A percentile compares a stretch with the other conserved stretches of the same genome.
These are phyloP conservation scores for Avena atlantica DNA, from an alignment of 176 grass and related monocot species.

Conservation along the genomic window DNA sequence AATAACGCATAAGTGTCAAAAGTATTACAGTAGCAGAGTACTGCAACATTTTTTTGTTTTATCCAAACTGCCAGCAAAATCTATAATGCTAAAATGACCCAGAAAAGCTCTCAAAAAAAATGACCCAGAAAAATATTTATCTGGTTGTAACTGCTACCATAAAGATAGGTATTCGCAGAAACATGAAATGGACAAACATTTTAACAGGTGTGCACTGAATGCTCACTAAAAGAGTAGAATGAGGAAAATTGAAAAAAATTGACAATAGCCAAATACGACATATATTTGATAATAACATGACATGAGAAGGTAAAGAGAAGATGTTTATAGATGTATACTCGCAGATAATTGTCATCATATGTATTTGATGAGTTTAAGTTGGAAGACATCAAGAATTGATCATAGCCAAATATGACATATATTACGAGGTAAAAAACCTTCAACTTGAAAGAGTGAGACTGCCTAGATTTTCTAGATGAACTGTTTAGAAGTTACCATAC, in stretches of 20 bases:
- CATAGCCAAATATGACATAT: neutral
- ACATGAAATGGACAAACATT: slow-evolving; percentile 14
- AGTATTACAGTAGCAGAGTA: slow-evolving; percentile 19
- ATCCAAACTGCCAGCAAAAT: slow-evolving; percentile 16
- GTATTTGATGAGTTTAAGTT: slow-evolving; percentile 6
- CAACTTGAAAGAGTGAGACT: slow-evolving; percentile 27
- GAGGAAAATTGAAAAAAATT: neutral
- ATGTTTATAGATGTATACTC: slow-evolving; percentile 15
- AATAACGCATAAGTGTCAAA: slow-evolving; percentile 15
- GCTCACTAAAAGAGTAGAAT: slow-evolving; percentile 25
- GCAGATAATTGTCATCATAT: slow-evolving; percentile 26
- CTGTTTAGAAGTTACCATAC: slow-evolving; percentile 66
- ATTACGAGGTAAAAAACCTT: slow-evolving; percentile 16
- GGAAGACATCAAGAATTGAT: slow-evolving; percentile 17
- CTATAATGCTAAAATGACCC: neutral
- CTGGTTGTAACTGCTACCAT: neutral
- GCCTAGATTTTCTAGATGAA: slow-evolving; percentile 23
- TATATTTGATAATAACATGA: neutral
- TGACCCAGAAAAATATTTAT: neutral
- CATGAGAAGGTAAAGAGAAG: neutral
- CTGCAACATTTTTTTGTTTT: slow-evolving; percentile 1
- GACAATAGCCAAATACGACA: neutral
- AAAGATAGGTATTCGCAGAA: slow-evolving; percentile 29
- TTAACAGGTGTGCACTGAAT: slow-evolving; percentile 4
- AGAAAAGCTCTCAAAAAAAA: neutral